Percentiles rank a stretch among this genome's conserved stretches.
Conservation (phyloP, 164 flowering plant genomes). For the Houttuynia cordata region DNA sequence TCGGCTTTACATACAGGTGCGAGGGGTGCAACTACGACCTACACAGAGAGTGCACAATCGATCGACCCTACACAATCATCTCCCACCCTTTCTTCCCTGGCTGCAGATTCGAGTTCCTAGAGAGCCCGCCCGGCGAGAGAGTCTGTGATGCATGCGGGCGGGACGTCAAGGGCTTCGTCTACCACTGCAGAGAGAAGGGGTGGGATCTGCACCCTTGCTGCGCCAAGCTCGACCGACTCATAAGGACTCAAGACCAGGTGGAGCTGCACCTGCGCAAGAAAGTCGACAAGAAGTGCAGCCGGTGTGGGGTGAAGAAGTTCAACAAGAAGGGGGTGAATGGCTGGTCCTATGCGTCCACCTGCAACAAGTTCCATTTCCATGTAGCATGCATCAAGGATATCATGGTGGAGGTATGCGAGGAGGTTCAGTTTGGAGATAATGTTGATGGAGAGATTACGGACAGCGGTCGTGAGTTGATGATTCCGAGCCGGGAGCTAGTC, state of each 20-base stretch:
- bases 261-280: not conserved
- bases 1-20: not conserved
- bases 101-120: not conserved
- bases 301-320: not conserved
- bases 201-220: slow-evolving; percentile 3
- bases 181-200: not conserved
- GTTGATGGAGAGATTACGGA: not conserved
- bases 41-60: not conserved
- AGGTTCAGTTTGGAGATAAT: not conserved
- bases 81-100: not conserved
- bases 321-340: too few species aligned
- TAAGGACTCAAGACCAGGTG: not conserved
- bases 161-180: not conserved
- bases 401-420: not conserved
- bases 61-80: not conserved
- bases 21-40: slow-evolving; percentile 1
- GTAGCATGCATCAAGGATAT: not conserved
- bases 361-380: not conserved
- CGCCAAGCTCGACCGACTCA: not conserved
- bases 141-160: not conserved
- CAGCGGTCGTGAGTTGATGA: not conserved
- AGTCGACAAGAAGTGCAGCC: not conserved
- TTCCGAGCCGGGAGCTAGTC: not conserved
- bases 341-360: not conserved
- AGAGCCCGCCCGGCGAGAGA: not conserved